Evolutionary conservation across 768 basidiomycete genomes (phyloP).

Genomic region (Tephrocybe sp.): DNA sequence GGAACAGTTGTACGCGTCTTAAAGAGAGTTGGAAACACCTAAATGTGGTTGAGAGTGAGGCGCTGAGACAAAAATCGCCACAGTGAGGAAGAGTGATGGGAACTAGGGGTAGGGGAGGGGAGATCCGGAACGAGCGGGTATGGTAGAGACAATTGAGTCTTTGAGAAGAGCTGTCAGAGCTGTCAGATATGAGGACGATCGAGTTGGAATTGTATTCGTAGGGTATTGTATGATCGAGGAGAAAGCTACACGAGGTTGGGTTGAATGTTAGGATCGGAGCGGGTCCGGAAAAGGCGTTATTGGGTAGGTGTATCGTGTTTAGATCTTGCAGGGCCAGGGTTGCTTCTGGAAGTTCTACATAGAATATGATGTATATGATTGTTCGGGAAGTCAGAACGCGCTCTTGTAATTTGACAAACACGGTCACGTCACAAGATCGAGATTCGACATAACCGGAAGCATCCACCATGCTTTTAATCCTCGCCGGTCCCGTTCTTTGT

Average conservation of each 20-base stretch:
- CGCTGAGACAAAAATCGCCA: not conserved
- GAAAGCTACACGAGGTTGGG: not conserved
- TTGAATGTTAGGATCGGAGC: not conserved
- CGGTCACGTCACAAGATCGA: slow-evolving; percentile 33
- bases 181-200: not conserved
- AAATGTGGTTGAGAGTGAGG: too few species aligned
- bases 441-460: slow-evolving; percentile 27
- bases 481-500: slow-evolving; percentile 20
- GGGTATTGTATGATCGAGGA: not conserved
- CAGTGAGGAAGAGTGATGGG: too few species aligned
- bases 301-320: slow-evolving; percentile 13
- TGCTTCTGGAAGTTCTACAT: slow-evolving; percentile 30
- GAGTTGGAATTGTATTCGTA: too few species aligned
- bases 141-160: too few species aligned
- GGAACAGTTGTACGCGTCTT: too few species aligned
- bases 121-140: too few species aligned
- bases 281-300: slow-evolving; percentile 8
- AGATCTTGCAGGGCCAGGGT: slow-evolving; percentile 17
- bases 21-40: too few species aligned
- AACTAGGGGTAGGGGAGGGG: too few species aligned
- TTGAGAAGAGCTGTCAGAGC: too few species aligned
- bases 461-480: slow-evolving; percentile 16
- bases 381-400: slow-evolving; percentile 21
- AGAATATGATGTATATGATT: slow-evolving; percentile 26
- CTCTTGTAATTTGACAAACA: slow-evolving; percentile 19